Conservation (phyloP, 208 protist species). For the Acanthamoeba royreba region DNA sequence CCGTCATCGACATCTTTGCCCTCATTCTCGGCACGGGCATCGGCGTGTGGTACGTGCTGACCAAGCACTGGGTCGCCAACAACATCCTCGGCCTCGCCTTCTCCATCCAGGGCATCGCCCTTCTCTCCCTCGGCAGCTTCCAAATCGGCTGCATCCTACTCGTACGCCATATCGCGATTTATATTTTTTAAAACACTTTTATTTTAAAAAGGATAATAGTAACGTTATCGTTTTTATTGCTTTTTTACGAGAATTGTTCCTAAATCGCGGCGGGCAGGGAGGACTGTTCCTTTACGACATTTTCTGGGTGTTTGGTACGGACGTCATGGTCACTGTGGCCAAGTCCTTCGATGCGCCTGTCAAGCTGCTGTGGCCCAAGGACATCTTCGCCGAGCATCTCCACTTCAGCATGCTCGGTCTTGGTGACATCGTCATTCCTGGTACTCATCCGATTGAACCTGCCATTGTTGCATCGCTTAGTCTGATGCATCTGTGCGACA, state of each 20-base stretch:
- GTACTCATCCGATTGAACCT: conserved; percentile 56
- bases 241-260: not conserved
- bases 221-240: not conserved
- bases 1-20: not conserved
- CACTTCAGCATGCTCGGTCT: conserved; percentile 92
- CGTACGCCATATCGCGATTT: conserved; percentile 25
- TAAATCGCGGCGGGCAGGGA: conserved; percentile 30
- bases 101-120: conserved; percentile 79
- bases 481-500: not conserved
- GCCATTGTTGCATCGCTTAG: not conserved
- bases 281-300: conserved; percentile 97
- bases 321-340: conserved; percentile 94
- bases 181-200: not conserved
- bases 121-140: conserved; percentile 65
- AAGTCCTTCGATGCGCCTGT: conserved; percentile 93
- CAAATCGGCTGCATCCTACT: conserved; percentile 69
- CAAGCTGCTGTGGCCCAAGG: conserved; percentile 91
- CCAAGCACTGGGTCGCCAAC: conserved; percentile 91
- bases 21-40: not conserved
- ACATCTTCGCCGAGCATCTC: conserved; percentile 79
- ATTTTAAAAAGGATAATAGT: not conserved
- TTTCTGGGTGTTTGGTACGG: conserved; percentile 96
- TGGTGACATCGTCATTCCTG: conserved; percentile 95
- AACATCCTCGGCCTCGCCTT: conserved; percentile 92
- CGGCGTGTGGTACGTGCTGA: conserved; percentile 73